A percentile compares a stretch with the other conserved stretches of the same genome.
phyloP scores from a whole-genome alignment of 257 asterid genomes.

The Primulina tabacum region DNA sequence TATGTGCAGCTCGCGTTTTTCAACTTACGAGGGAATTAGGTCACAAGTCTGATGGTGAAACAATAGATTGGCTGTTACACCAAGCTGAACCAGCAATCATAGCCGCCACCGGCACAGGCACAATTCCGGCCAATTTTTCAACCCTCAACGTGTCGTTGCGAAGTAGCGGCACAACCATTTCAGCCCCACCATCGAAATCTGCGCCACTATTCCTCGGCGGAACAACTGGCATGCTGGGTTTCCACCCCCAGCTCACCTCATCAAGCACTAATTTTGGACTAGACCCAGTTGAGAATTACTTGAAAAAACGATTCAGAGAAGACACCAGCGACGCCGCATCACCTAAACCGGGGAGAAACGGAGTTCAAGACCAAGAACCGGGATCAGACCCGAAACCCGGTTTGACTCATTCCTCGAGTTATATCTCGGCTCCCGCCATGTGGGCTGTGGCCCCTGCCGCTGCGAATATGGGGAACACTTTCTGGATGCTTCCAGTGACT shows the following conservation, averaged over 20 bases:
- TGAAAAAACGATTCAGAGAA: slow-evolving; percentile 48
- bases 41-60: slow-evolving; percentile 58
- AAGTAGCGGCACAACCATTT: slow-evolving; percentile 60
- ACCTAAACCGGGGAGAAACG: slow-evolving; percentile 36
- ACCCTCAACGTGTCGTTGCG: slow-evolving; percentile 63
- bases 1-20: slow-evolving; percentile 59
- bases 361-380: slow-evolving; percentile 36
- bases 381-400: slow-evolving; percentile 49
- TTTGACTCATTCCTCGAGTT: slow-evolving; percentile 35
- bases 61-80: slow-evolving; percentile 54
- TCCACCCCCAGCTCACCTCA: slow-evolving; percentile 52
- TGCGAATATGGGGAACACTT: slow-evolving; percentile 52
- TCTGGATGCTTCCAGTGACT: slow-evolving; percentile 68
- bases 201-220: slow-evolving; percentile 55
- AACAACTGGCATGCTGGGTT: slow-evolving; percentile 54
- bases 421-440: slow-evolving; percentile 60
- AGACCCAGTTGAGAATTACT: slow-evolving; percentile 47
- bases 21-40: slow-evolving; percentile 51
- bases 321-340: slow-evolving; percentile 38
- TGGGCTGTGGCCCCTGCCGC: slow-evolving; percentile 73
- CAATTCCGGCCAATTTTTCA: slow-evolving; percentile 66
- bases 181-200: slow-evolving; percentile 62
- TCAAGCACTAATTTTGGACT: slow-evolving; percentile 31
- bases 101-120: slow-evolving; percentile 61
- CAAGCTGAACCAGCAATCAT: slow-evolving; percentile 54